Evolutionary conservation across 257 asterid species (phyloP), one percentile per base, ranked within the genome.

Genomic region (Orobanche coerulescens): DNA sequence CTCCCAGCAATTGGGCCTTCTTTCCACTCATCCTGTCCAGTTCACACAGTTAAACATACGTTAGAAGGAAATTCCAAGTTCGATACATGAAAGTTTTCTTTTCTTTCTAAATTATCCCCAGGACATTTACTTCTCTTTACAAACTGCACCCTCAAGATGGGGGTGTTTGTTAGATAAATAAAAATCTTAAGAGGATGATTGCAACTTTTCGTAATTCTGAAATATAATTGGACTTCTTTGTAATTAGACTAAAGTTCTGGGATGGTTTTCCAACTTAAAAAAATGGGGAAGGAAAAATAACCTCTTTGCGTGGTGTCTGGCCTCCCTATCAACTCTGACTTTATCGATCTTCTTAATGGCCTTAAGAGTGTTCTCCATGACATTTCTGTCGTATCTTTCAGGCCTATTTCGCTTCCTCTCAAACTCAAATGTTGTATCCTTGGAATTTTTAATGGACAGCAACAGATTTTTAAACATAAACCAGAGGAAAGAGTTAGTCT

Each of bases 341-440:
- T 93, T 89, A 62, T 70, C 84, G 5, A 91, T 85, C 67, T 76
- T 87, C 92, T 83, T 80, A 23, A 91, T 91, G 72, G 95, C 94
- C 71, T 68, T 83, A 61, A 90, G 79, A 22, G 91, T 80, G 71
- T 81, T 55, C 76, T 76, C 94, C 1, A 82, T 73, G 16, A 85
- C 71, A 58, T 80, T 90, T 75, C 95, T 80, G 73, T 90, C 96
- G 19, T 87, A 85, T 71, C 96, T 78, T 76, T 85, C 90, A 0
- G 96, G 95, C 77, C 96, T 80, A 48, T 91, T 88, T 20, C 95
- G 65, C 71, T 87, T 91, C 70, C 94, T 88, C 88, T 88, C 96
- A 37, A 91, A 85, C 73, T 91, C 96, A 62, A 93, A 88, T 26
- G 97, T 93, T n/a, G 94, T 61, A 71, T 93, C 98, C 98, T 92